Conservation (phyloP, 1,284 basidiomycete species). For the Peniophora sp. region DNA sequence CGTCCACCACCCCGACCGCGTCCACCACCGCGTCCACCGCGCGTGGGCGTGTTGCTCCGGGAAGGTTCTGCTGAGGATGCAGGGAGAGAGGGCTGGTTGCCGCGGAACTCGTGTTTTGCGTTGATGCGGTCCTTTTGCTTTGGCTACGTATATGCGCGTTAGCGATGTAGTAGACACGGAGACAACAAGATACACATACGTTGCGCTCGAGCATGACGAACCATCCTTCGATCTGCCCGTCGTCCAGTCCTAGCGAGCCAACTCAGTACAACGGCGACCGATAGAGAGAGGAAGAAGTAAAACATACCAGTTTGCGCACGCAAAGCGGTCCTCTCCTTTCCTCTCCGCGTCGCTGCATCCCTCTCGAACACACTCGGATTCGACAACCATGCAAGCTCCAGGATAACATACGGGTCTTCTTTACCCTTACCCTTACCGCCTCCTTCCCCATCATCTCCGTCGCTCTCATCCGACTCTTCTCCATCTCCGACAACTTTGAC, state of each 20-base stretch:
- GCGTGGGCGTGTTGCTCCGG: slow-evolving; percentile 10
- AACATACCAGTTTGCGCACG: slow-evolving; percentile 52
- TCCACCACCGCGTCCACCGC: slow-evolving; percentile 14
- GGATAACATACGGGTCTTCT: slow-evolving; percentile 42
- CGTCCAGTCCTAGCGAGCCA: slow-evolving; percentile 44
- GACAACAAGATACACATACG: slow-evolving; percentile 33
- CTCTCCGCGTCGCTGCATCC: slow-evolving; percentile 64
- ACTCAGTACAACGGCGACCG: background rate
- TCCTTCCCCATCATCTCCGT: slow-evolving; percentile 27
- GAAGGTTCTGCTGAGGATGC: slow-evolving; percentile 3
- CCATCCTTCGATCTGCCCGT: slow-evolving; percentile 88
- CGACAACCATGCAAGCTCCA: slow-evolving; percentile 71
- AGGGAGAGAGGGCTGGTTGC: slow-evolving; percentile 36
- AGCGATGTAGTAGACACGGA: slow-evolving; percentile 1
- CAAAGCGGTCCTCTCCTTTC: slow-evolving; percentile 57
- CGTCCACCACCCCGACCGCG: slow-evolving; percentile 26
- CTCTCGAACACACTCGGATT: slow-evolving; percentile 70
- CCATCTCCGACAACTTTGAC: slow-evolving; percentile 52
- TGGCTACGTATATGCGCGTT: slow-evolving; percentile 35
- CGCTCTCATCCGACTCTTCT: slow-evolving; percentile 43
- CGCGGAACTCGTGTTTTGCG: slow-evolving; percentile 66
- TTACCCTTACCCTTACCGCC: slow-evolving; percentile 11
- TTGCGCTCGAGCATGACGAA: slow-evolving; percentile 78
- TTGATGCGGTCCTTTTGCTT: slow-evolving; percentile 59
- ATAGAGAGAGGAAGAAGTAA: slow-evolving; percentile 1